phyloP scores from a whole-genome alignment of 805 yeast genomes.

The Zygosaccharomyces bailii region DNA sequence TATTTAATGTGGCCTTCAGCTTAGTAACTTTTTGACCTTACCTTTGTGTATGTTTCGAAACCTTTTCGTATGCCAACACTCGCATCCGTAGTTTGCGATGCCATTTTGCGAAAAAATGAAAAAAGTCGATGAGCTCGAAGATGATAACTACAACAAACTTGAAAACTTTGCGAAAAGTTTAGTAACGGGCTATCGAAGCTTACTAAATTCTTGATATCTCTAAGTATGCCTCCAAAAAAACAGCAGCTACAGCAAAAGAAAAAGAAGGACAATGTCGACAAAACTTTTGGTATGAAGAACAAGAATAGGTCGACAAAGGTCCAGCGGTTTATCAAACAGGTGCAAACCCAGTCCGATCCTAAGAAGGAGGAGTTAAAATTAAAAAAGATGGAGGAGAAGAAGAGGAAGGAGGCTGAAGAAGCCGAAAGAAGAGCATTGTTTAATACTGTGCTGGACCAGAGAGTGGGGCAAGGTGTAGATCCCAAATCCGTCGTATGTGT shows the following conservation, averaged over 20 bases:
- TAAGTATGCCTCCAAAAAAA: slow-evolving; percentile 76
- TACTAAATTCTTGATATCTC: not conserved
- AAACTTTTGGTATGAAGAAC: slow-evolving; percentile 93
- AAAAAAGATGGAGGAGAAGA: slow-evolving; percentile 70
- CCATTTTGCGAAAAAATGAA: slow-evolving; percentile 1
- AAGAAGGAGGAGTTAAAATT: slow-evolving; percentile 75
- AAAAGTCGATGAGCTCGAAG: slow-evolving; percentile 9
- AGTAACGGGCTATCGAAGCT: not conserved
- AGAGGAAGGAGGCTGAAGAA: slow-evolving; percentile 86
- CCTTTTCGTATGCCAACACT: not conserved
- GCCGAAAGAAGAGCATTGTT: slow-evolving; percentile 79
- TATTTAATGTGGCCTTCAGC: too few species aligned
- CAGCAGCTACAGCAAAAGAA: slow-evolving; percentile 48
- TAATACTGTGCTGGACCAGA: slow-evolving; percentile 67
- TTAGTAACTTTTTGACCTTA: not conserved
- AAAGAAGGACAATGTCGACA: slow-evolving; percentile 74
- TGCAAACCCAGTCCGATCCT: slow-evolving; percentile 57
- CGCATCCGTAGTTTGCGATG: not conserved
- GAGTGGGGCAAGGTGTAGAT: slow-evolving; percentile 95
- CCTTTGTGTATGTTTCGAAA: not conserved
- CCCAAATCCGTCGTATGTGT: slow-evolving; percentile 93
- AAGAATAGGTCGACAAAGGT: slow-evolving; percentile 93
- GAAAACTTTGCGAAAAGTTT: not conserved
- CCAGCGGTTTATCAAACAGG: slow-evolving; percentile 66
- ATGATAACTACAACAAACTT: not conserved